Evolutionary conservation across 441 rosid species (phyloP), one percentile per base, ranked within the genome.

Genomic region (Capsella rubella): DNA sequence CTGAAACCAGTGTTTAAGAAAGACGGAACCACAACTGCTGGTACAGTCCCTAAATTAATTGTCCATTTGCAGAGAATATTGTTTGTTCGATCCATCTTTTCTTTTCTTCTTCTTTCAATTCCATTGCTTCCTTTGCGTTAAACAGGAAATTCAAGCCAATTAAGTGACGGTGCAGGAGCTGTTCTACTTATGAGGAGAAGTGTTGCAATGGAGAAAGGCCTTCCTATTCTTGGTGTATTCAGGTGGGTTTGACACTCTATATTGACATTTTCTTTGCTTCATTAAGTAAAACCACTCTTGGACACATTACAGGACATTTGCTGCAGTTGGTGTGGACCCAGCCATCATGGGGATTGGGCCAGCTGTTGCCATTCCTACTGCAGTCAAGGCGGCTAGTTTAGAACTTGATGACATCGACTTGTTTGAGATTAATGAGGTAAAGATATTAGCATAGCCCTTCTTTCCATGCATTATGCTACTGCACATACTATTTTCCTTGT

Each of bases 311-410:
- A 95, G 99, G 95, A 86, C 89, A 66, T 93, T 95, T 81, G 82
- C 89, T 72, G 98, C 95, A 37, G 97, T 91, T 50, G 99, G 98
- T 77, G 99, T 93, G 73, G 98, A 95, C 82, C 99, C 98, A 72
- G 95, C 97, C 65, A 86, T 93, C 80, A 93, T 93, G 99, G 99
- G 99, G 42, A 64, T 95, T 56, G 99, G 99, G 31, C 99, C 98
- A 57, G 97, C 98, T 47, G 94, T 82, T 55, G 98, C 99, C 39
- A 95, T 95, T 78, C 99, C 98, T 13, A 91, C 89, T 67, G 98
- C 99, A 66, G 97, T 95, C 40, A 87, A 90, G 79, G 85, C 97
- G 53, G 97, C 97, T 34, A 94, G 97, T 63, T 86, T 95, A 50
- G 86, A 84, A 60, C 94, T 95, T 34, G 82, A 84, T 61, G 98